phyloP scores from a whole-genome alignment of 129 eudicot species.

The Lactuca saligna region DNA sequence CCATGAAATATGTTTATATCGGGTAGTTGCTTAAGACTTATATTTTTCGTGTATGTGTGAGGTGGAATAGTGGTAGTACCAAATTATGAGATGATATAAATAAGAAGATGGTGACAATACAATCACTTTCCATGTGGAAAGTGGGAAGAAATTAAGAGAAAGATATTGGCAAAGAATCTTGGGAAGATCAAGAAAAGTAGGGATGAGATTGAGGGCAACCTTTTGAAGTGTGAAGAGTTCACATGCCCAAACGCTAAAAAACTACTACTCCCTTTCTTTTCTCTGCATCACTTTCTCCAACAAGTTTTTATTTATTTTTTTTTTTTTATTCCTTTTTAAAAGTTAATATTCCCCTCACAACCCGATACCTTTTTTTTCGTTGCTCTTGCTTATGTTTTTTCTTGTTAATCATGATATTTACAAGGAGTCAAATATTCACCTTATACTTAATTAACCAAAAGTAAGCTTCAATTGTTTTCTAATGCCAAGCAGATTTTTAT shows the following conservation, averaged over 20 bases:
- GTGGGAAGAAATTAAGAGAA: slow-evolving; percentile 1
- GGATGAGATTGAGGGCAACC: neutral
- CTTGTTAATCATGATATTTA: too few relatives aligned
- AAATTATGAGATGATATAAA: neutral
- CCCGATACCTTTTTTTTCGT: too few relatives aligned
- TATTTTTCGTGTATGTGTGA: too few relatives aligned
- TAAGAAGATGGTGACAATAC: slow-evolving; percentile 7
- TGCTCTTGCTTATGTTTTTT: too few relatives aligned
- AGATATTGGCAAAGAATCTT: slow-evolving; percentile 3
- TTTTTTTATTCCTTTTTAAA: neutral
- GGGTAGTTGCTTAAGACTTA: too few relatives aligned
- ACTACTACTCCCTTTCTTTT: neutral
- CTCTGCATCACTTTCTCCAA: neutral
- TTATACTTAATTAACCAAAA: too few relatives aligned
- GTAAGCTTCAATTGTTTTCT: too few relatives aligned
- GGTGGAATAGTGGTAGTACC: too few relatives aligned
- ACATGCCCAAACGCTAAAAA: slow-evolving; percentile 7
- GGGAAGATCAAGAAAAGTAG: neutral
- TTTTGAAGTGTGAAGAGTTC: slow-evolving; percentile 13
- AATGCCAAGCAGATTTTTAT: too few relatives aligned
- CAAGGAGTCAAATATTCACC: too few relatives aligned
- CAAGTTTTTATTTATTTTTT: neutral
- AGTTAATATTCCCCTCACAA: too few relatives aligned
- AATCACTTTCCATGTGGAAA: slow-evolving; percentile 8
- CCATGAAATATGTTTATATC: too few relatives aligned